A percentile compares a stretch with the other conserved stretches of the same genome.
These are phyloP conservation scores for Verticillium nubilum DNA, from an alignment of 2,329 filamentous ascomycete genomes.

Conservation along the genomic window DNA sequence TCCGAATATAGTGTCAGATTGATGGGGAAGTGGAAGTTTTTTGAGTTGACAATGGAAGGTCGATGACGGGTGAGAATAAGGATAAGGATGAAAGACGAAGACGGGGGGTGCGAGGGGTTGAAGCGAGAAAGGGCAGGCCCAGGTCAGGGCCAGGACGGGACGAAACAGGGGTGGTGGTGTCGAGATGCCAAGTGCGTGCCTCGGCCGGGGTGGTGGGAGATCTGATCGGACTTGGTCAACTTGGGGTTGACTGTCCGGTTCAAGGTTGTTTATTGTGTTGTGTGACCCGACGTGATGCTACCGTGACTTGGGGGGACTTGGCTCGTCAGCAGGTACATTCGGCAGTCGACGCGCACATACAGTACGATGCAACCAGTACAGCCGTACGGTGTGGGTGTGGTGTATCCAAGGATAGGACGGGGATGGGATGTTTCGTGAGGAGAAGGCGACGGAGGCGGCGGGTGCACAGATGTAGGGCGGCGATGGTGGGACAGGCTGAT, in stretches of 20 bases:
- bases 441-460: background rate
- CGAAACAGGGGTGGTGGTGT: background rate
- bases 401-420: background rate
- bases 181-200: background rate
- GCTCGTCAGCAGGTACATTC: background rate
- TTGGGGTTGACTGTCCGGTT: background rate
- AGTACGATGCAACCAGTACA: background rate
- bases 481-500: background rate
- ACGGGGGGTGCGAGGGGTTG: background rate
- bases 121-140: background rate
- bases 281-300: background rate
- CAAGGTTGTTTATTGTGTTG: background rate
- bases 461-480: background rate
- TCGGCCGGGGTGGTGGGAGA: background rate
- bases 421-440: background rate
- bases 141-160: background rate
- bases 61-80: background rate
- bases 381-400: background rate
- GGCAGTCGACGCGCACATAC: background rate
- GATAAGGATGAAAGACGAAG: background rate
- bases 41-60: background rate
- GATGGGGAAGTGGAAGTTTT: background rate
- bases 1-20: background rate
- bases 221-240: background rate
- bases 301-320: background rate